Base-by-base conservation (phyloP, 768 basidiomycete genomes). In the Hypholoma sublateritium region DNA sequence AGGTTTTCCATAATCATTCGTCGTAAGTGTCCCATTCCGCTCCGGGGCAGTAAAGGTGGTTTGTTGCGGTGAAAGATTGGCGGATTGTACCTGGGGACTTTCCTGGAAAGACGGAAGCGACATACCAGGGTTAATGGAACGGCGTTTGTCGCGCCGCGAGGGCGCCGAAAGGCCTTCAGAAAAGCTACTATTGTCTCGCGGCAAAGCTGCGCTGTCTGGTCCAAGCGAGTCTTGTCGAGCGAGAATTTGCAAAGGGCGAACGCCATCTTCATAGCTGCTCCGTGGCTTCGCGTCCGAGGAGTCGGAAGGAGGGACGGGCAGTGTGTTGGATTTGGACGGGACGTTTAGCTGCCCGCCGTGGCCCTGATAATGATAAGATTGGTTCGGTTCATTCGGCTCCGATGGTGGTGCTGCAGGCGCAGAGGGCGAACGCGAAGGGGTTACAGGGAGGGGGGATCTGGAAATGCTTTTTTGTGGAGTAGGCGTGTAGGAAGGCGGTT, bases 61-160 rank as follows among this genome's bases (percentile, higher is more conserved):
- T 14, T 56, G 47, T 19, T 54, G 50, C 12, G 62, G 62, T 19
- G 71, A 58, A 22, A 63, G 67, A 56, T 68, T 66, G 41, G 63
- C 50, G 36, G 67, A 37, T 39, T 61, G 65, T 34, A 46, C 57
- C 19, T 64, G 67, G 55, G 69, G 67, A 43, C 63, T 60, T 41
- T 69, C 69, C 16, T 65, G 72, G 56, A 75, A 70, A 57, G 73
- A 66, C 32, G 72, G 66, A 54, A 80, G 63, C 4, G 68, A 59
- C 21, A 79, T 65, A 43, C 72, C 78, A 6, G 80, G 80, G 60
- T 81, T 80, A 49, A 81, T 81, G 35, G 81, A 80, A 45, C 77
- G 75, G 39, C 79, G 76, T 62, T 76, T 80, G 36, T 79, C 76
- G 36, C 70, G 70, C 19, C 72, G 68, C 5, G 77, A 73, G 4